Evolutionary conservation across 2,329 filamentous ascomycete genomes (phyloP).

Genomic region (Fusarium palustre): DNA sequence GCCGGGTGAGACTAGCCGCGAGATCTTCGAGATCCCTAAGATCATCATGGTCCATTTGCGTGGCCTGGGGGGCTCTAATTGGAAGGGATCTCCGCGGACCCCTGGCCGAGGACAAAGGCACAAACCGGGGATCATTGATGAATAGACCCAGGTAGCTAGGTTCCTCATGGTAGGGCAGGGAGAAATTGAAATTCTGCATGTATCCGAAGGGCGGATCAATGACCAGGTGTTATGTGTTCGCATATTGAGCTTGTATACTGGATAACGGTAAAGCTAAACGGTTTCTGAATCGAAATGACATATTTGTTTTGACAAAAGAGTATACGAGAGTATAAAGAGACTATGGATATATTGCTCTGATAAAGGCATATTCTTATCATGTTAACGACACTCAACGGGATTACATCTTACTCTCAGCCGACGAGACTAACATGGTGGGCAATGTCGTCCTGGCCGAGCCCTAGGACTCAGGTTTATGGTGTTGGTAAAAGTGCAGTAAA

Average conservation of each 20-base stretch:
- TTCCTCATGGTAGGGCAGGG: conserved; percentile 1
- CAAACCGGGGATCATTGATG: conserved; percentile 53
- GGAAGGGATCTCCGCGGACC: conserved; percentile 48
- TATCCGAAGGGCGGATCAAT: not conserved
- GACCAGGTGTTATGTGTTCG: not conserved
- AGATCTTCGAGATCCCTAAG: conserved; percentile 57
- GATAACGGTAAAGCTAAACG: not conserved
- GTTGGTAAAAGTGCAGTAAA: conserved; percentile 19
- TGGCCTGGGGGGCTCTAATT: conserved; percentile 50
- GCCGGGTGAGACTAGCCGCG: conserved; percentile 55
- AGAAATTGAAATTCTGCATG: conserved; percentile 12
- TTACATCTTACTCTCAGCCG: not conserved
- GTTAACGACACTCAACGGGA: not conserved
- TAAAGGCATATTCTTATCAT: conserved; percentile 58
- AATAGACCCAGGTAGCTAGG: not conserved
- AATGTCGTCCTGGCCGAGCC: conserved; percentile 36
- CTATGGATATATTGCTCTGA: not conserved
- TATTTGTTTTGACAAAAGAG: not conserved
- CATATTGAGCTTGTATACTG: not conserved
- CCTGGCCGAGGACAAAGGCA: conserved; percentile 56
- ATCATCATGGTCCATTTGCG: conserved; percentile 52
- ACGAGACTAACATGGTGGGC: conserved; percentile 34
- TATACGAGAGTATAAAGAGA: not conserved
- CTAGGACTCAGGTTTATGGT: conserved; percentile 27
- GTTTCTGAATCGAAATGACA: too few relatives aligned